A percentile compares a stretch with the other conserved stretches of the same genome.
These are phyloP conservation scores for Pleurotus tuoliensis DNA, from an alignment of 768 basidiomycete species.

Conservation along the genomic window DNA sequence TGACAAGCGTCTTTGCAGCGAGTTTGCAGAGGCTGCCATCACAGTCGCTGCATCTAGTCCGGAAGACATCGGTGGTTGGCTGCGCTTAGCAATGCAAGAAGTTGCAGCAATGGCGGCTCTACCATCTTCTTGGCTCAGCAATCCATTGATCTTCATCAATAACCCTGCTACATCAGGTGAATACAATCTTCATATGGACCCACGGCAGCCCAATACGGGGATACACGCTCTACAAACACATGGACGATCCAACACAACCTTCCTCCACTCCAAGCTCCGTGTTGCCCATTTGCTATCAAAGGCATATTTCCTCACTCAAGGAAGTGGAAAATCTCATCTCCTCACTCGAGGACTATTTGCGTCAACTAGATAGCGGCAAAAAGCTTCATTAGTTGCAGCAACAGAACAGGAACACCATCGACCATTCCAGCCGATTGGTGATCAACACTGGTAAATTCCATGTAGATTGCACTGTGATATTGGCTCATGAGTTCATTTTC, in stretches of 20 bases:
- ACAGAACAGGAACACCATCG: neutral
- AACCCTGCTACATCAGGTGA: conserved; percentile 8
- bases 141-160: conserved; percentile 13
- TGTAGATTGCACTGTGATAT: neutral
- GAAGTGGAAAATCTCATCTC: neutral
- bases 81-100: neutral
- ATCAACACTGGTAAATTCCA: neutral
- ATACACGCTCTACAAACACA: conserved; percentile 4
- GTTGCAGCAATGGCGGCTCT: conserved; percentile 6
- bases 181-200: neutral
- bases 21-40: neutral
- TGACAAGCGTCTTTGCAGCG: conserved; percentile 5
- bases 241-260: conserved; percentile 2
- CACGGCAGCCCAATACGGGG: conserved; percentile 5
- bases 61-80: conserved; percentile 1
- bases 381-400: conserved; percentile 1
- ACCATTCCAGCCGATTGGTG: neutral
- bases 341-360: neutral
- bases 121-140: neutral
- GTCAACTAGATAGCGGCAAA: neutral
- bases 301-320: neutral
- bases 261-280: conserved; percentile 5
- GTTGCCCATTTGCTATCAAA: conserved; percentile 6
- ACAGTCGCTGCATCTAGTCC: neutral
- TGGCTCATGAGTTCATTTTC: neutral